Conservation (phyloP, 2,329 filamentous ascomycete genomes). For the Acrodontium crateriforme region DNA sequence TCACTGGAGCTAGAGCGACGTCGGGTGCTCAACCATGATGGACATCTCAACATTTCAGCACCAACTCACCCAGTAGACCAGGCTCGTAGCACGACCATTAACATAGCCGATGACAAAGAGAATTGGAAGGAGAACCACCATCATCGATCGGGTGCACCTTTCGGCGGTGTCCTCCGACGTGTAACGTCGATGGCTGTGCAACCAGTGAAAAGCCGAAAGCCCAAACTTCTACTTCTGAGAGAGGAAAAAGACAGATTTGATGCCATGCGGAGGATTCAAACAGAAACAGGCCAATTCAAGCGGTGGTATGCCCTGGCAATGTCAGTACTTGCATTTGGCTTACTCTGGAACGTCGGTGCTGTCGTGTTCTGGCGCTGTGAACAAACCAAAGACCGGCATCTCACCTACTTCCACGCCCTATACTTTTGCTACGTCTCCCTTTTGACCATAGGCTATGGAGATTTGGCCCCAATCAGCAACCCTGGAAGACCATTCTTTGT, state of each 20-base stretch:
- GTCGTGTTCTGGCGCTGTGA: slow-evolving; percentile 57
- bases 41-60: slow-evolving; percentile 8
- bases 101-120: slow-evolving; percentile 4
- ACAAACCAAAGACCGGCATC: slow-evolving; percentile 32
- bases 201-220: slow-evolving; percentile 16
- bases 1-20: slow-evolving; percentile 32
- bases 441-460: slow-evolving; percentile 78
- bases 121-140: neutral
- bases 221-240: slow-evolving; percentile 42
- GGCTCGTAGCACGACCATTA: slow-evolving; percentile 5
- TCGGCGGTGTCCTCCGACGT: slow-evolving; percentile 5
- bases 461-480: slow-evolving; percentile 62
- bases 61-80: slow-evolving; percentile 6
- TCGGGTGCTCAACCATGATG: slow-evolving; percentile 1
- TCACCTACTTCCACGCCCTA: slow-evolving; percentile 67
- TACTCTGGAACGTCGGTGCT: slow-evolving; percentile 71
- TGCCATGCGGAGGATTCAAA: slow-evolving; percentile 61
- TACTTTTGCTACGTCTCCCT: slow-evolving; percentile 80
- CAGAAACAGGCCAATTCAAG: slow-evolving; percentile 47
- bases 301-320: slow-evolving; percentile 61
- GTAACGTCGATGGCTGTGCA: slow-evolving; percentile 9
- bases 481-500: slow-evolving; percentile 76
- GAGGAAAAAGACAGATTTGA: slow-evolving; percentile 30
- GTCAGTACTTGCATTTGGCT: slow-evolving; percentile 53
- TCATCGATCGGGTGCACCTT: too few species aligned